Evolutionary conservation across 1,139 yeast species (phyloP).

Genomic region (Nematodospora anomalae): DNA sequence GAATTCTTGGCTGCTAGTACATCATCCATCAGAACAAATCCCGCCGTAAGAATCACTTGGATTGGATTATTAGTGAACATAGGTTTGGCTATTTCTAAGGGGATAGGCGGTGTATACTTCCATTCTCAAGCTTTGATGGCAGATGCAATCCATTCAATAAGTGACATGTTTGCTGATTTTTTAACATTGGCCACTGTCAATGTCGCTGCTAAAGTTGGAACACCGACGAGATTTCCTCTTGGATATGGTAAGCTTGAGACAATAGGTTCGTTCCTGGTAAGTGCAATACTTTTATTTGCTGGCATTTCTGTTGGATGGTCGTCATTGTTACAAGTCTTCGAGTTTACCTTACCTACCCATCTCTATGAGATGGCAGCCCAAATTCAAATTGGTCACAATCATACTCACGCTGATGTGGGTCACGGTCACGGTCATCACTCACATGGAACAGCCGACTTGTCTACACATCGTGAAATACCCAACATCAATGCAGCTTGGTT

Average conservation of each 20-base stretch:
- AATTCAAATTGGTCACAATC: slow-evolving; percentile 55
- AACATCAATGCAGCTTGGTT: slow-evolving; percentile 94
- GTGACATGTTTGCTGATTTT: slow-evolving; percentile 87
- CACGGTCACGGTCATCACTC: slow-evolving; percentile 15
- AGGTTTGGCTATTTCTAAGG: slow-evolving; percentile 83
- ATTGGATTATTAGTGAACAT: slow-evolving; percentile 82
- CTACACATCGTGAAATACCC: slow-evolving; percentile 43
- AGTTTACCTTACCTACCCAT: slow-evolving; percentile 62
- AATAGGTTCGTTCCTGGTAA: slow-evolving; percentile 84
- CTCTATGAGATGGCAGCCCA: slow-evolving; percentile 42
- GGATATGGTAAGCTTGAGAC: slow-evolving; percentile 95
- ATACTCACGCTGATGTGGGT: slow-evolving; percentile 34
- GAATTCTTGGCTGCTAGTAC: slow-evolving; percentile 35
- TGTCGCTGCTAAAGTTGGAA: slow-evolving; percentile 67
- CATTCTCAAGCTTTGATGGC: slow-evolving; percentile 94
- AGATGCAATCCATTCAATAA: slow-evolving; percentile 88
- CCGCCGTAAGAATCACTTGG: slow-evolving; percentile 93
- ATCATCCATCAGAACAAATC: slow-evolving; percentile 49
- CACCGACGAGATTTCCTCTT: slow-evolving; percentile 62
- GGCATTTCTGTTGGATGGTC: slow-evolving; percentile 93
- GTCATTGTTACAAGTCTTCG: slow-evolving; percentile 68
- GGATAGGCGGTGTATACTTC: slow-evolving; percentile 84
- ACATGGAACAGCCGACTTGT: slow-evolving; percentile 6
- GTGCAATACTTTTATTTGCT: slow-evolving; percentile 78
- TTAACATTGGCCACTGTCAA: slow-evolving; percentile 88